Evolutionary conservation across 768 basidiomycete genomes (phyloP).

Genomic region (Leucocoprinus sp.): DNA sequence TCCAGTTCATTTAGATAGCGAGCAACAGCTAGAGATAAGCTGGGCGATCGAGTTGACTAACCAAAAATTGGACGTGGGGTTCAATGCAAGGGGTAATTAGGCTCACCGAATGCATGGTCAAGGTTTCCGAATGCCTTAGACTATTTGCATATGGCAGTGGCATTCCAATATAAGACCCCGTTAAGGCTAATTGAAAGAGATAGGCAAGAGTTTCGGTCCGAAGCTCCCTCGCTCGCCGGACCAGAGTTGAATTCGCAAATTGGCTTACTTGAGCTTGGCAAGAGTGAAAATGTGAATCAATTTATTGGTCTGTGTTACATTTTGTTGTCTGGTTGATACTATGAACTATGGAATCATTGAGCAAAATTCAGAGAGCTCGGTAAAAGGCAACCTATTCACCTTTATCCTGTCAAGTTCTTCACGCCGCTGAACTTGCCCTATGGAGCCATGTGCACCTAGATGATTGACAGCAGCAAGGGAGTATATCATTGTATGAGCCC

Average conservation of each 20-base stretch:
- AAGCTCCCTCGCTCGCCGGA: background rate
- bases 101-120: background rate
- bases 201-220: background rate
- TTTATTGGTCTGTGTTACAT: background rate
- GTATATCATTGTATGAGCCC: background rate
- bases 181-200: background rate
- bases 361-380: background rate
- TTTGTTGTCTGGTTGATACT: background rate
- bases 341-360: background rate
- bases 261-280: background rate
- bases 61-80: background rate
- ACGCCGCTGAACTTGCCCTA: background rate
- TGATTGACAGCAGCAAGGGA: slow-evolving; percentile 5
- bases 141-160: no score
- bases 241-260: background rate
- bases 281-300: background rate
- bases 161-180: no score
- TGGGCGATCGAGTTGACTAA: slow-evolving; percentile 8
- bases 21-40: slow-evolving; percentile 38
- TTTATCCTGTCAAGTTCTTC: background rate
- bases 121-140: no score
- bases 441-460: slow-evolving; percentile 1
- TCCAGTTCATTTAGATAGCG: slow-evolving; percentile 33
- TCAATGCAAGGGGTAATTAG: background rate
- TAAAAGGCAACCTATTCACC: background rate